Evolutionary conservation across 2,329 filamentous ascomycete species (phyloP).

Genomic region (Alternaria incomplexa): DNA sequence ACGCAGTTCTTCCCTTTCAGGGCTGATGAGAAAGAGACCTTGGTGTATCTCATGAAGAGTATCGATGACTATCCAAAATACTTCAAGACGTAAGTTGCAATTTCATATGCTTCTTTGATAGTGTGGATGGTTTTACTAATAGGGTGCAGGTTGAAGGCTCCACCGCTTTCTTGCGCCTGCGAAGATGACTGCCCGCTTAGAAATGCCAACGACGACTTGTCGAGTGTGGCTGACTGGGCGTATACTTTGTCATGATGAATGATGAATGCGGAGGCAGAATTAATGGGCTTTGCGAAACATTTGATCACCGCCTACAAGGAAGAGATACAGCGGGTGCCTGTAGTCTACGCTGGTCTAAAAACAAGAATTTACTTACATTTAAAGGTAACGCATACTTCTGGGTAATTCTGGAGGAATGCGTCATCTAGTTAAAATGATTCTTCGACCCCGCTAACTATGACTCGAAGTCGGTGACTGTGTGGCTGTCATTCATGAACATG

Average conservation of each 20-base stretch:
- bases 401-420: too few species aligned
- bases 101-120: not conserved
- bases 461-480: not conserved
- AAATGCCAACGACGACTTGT: not conserved
- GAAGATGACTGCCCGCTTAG: not conserved
- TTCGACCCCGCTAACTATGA: not conserved
- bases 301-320: not conserved
- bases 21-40: not conserved
- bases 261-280: not conserved
- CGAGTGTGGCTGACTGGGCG: not conserved
- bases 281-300: not conserved
- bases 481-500: not conserved
- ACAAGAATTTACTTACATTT: too few species aligned
- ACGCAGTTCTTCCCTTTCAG: not conserved
- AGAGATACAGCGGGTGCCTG: not conserved
- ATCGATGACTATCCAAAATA: not conserved
- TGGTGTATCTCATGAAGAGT: not conserved
- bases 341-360: not conserved
- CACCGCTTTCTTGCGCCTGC: not conserved
- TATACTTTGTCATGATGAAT: not conserved
- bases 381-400: too few species aligned
- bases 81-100: not conserved
- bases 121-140: not conserved
- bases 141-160: not conserved
- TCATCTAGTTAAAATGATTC: not conserved